These are phyloP conservation scores for Fusarium albidum DNA, from an alignment of 2,329 filamentous ascomycete genomes.

Conservation along the genomic window DNA sequence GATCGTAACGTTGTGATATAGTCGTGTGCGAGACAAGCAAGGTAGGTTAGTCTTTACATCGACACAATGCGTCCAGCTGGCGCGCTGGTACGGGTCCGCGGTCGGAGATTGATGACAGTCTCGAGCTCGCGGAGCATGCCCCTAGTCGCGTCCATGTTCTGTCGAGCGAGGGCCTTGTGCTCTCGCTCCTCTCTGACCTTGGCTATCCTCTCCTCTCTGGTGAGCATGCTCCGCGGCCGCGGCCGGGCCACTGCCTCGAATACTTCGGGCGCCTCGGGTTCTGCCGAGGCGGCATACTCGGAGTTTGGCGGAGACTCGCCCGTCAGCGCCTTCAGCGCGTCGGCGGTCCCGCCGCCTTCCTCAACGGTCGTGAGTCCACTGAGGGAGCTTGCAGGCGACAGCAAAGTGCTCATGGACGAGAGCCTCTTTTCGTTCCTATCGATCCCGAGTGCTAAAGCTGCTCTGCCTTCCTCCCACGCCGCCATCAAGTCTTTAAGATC, in stretches of 20 bases:
- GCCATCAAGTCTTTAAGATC: slow-evolving; percentile 83
- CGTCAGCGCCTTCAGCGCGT: slow-evolving; percentile 79
- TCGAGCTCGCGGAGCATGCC: slow-evolving; percentile 94
- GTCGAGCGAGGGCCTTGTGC: slow-evolving; percentile 73
- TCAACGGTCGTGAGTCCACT: slow-evolving; percentile 73
- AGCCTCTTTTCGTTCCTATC: slow-evolving; percentile 79
- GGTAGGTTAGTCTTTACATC: slow-evolving; percentile 45
- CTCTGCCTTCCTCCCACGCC: slow-evolving; percentile 88
- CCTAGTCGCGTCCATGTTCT: slow-evolving; percentile 81
- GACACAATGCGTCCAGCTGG: slow-evolving; percentile 51
- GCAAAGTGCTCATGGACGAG: slow-evolving; percentile 66
- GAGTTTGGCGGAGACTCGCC: slow-evolving; percentile 69
- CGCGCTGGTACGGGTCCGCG: slow-evolving; percentile 50
- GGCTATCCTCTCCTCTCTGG: slow-evolving; percentile 84
- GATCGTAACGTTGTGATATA: slow-evolving; percentile 15
- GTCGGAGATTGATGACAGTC: slow-evolving; percentile 76
- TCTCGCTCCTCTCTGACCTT: slow-evolving; percentile 90
- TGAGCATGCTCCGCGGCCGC: slow-evolving; percentile 74
- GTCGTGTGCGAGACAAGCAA: slow-evolving; percentile 7
- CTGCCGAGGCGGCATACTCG: slow-evolving; percentile 63
- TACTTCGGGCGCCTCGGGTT: slow-evolving; percentile 76
- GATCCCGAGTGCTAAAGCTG: slow-evolving; percentile 82
- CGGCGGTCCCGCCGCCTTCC: slow-evolving; percentile 54
- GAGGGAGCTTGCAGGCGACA: slow-evolving; percentile 69
- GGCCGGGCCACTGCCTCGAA: slow-evolving; percentile 89